Evolutionary conservation across 2,329 filamentous ascomycete species (phyloP).

Genomic region (Neocucurbitaria cava): DNA sequence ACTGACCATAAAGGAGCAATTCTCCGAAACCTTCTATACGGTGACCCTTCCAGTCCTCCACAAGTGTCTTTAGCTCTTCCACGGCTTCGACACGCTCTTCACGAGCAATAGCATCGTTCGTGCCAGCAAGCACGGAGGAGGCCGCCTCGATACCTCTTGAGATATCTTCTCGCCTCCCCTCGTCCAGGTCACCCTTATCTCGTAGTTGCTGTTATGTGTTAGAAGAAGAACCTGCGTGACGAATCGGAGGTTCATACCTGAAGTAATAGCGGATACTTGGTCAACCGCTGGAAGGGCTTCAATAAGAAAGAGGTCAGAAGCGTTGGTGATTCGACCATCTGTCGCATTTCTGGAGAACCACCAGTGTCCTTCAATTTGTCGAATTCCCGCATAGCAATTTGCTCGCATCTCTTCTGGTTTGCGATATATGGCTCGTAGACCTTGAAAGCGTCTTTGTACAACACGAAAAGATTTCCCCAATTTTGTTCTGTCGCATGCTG

Average conservation of each 20-base stretch:
- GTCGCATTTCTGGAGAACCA: constrained; percentile 65
- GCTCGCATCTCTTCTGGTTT: constrained; percentile 90
- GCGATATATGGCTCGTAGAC: constrained; percentile 98
- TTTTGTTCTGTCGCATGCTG: constrained; percentile 78
- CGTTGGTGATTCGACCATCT: constrained; percentile 85
- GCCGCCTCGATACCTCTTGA: constrained; percentile 79
- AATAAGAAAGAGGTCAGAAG: constrained; percentile 90
- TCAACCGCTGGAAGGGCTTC: constrained; percentile 94
- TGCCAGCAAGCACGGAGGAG: constrained; percentile 79
- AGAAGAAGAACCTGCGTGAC: constrained; percentile 2
- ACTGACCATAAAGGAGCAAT: constrained; percentile 85
- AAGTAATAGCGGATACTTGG: constrained; percentile 91
- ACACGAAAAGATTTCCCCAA: constrained; percentile 91
- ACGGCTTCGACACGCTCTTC: constrained; percentile 85
- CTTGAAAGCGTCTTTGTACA: constrained; percentile 84
- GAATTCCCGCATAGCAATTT: constrained; percentile 83
- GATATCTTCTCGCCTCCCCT: constrained; percentile 74
- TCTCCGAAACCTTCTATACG: constrained; percentile 90
- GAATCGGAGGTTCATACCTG: constrained; percentile 63
- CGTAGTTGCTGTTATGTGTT: constrained; percentile 70
- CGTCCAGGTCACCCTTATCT: constrained; percentile 80
- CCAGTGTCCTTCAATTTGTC: constrained; percentile 81
- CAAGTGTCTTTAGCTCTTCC: constrained; percentile 78
- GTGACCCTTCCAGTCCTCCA: constrained; percentile 98
- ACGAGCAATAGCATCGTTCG: constrained; percentile 89